Conservation (phyloP, 495 filamentous ascomycete species). For the Letharia columbiana region DNA sequence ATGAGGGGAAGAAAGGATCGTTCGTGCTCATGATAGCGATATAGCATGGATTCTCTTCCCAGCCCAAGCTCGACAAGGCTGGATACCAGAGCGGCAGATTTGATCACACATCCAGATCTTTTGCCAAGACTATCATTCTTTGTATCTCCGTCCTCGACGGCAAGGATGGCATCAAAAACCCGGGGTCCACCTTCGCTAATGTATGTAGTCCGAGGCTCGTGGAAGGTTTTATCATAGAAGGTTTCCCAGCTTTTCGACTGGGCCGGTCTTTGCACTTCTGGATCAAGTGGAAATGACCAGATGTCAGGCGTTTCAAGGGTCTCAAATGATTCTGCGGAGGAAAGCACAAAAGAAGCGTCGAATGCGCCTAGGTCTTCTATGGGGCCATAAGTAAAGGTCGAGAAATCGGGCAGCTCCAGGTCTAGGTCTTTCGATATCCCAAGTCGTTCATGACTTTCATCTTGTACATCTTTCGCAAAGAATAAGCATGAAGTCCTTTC, state of each 20-base stretch:
- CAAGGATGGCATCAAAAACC: slow-evolving; percentile 62
- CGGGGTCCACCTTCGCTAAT: slow-evolving; percentile 68
- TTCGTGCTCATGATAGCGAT: slow-evolving; percentile 53
- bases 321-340: slow-evolving; percentile 22
- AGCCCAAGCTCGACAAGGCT: slow-evolving; percentile 60
- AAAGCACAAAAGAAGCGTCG: slow-evolving; percentile 15
- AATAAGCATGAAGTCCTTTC: background rate
- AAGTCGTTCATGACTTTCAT: background rate
- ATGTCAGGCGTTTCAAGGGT: slow-evolving; percentile 38
- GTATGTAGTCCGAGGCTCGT: slow-evolving; percentile 49
- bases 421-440: slow-evolving; percentile 8
- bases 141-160: slow-evolving; percentile 23
- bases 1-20: slow-evolving; percentile 49
- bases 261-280: slow-evolving; percentile 21
- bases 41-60: slow-evolving; percentile 74
- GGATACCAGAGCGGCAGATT: slow-evolving; percentile 17
- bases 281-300: slow-evolving; percentile 41
- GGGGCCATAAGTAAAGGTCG: slow-evolving; percentile 12
- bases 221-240: slow-evolving; percentile 41
- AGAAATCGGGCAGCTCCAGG: slow-evolving; percentile 7
- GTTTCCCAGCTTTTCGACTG: slow-evolving; percentile 65
- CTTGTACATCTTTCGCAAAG: background rate
- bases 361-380: slow-evolving; percentile 24
- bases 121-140: background rate
- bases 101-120: slow-evolving; percentile 17